Evolutionary conservation across 768 basidiomycete species (phyloP), one percentile per base, ranked within the genome.

Genomic region (Boletellus ananas): DNA sequence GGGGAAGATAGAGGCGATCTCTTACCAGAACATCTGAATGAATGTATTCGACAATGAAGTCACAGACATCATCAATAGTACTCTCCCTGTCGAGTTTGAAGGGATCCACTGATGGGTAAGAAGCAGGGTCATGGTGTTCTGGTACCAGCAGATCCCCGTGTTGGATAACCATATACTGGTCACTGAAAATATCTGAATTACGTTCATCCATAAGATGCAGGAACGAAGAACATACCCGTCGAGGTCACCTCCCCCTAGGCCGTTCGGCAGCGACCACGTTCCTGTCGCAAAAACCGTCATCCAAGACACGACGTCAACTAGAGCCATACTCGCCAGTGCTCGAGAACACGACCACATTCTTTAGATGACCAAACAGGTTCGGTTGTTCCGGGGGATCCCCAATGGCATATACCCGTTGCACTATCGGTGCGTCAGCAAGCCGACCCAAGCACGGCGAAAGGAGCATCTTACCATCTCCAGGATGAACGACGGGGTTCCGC

Each of bases 21-120:
- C 76, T 17, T 67, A 89, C 87, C 76, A 90, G 67, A 37, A 90
- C 78, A 59, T 92, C 88, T 0, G 88, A 89, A 54, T 87, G 78
- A 62, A 93, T 89, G 48, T 91, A 93, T 57, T 92, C 83, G 13
- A 90, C 81, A 20, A 93, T 72, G 57, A 93, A 92, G 49, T 92
- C 75, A 52, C 85, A 87, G 13, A 92, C 81, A 56, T 90, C 87
- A 1, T 83, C 72, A 6, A 89, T 77, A 0, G 74, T 80, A 48
- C 80, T 79, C 8, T 79, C 74, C 16, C 76, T 68, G 12, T 57
- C 58, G 18, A 84, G 65, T 4, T 62, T 66, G 38, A 65, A 68
- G 1, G 77, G 66, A 0, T 55, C 57, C 8, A 66, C 69, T 3
- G 74, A 38, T 2, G 66, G 51, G 57, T 90, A 89, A 3, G 67